Evolutionary conservation across 108 stramenopile genomes (phyloP).

Genomic region (Parietichytrium sp.): DNA sequence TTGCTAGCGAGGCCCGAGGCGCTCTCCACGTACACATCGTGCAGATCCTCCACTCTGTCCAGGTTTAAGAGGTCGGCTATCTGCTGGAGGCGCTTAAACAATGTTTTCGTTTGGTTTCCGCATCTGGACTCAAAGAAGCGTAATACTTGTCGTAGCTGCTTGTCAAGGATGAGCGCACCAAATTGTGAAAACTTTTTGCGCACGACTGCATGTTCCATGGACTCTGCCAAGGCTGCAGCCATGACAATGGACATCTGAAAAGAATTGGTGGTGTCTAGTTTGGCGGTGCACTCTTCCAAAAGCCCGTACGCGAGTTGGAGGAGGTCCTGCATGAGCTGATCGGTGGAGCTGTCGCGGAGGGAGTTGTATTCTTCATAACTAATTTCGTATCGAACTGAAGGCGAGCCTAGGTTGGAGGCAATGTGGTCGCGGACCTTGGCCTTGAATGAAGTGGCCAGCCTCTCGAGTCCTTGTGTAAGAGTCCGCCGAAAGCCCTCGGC

Average conservation of each 20-base stretch:
- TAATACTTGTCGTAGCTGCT: neutral
- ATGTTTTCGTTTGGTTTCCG: neutral
- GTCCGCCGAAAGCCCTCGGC: slow-evolving; percentile 13
- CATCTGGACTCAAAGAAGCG: neutral
- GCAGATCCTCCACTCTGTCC: slow-evolving; percentile 22
- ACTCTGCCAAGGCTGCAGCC: neutral
- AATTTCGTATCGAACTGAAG: neutral
- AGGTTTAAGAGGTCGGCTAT: slow-evolving; percentile 15
- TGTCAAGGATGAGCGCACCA: slow-evolving; percentile 24
- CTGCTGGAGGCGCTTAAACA: neutral
- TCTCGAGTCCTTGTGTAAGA: neutral
- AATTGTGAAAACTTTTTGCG: neutral
- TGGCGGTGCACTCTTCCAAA: neutral
- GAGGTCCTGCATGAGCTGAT: neutral
- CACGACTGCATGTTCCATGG: neutral
- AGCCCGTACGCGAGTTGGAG: neutral
- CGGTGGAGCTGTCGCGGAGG: neutral
- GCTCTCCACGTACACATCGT: neutral
- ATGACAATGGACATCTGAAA: neutral
- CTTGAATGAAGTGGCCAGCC: neutral
- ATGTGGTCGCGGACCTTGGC: neutral
- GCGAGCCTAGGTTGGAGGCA: neutral
- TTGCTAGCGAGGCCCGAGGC: neutral
- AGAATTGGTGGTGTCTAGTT: neutral
- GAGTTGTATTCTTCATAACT: slow-evolving; percentile 24